Base-by-base conservation (phyloP, 768 basidiomycete genomes). In the Leccinum rimulosum region DNA sequence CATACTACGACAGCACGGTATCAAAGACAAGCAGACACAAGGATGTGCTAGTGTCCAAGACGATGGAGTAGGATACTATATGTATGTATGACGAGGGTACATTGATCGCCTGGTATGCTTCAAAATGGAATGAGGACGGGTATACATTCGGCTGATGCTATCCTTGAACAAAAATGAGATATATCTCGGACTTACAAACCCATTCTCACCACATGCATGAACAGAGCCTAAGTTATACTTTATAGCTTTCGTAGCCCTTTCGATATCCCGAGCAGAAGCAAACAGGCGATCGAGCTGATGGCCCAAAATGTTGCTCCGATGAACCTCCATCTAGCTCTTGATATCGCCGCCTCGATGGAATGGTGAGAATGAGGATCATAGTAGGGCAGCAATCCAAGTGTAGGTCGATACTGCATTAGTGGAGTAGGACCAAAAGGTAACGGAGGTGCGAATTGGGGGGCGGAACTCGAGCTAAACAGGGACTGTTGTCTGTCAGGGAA, bases 311-410 rank as follows among this genome's bases (percentile, higher is more conserved):
- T 58, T 6, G 79, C 80, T 55, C 66, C 67, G n/a, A 77, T 58
- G 58, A 82, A 82, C 36, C 82, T 74, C 76, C 75, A 63, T 50
- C 71, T 71, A 35, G 81, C 80, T 28, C 82, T 70, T 49, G 60
- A 57, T 9, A 61, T 64, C 30, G 80, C 80, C 54, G 70, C 71
- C 51, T 69, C 68, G 3, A 77, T 52, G 47, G 79, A 73, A 58
- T 79, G 68, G 22, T 71, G 66, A 27, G 78, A 78, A 38, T 66
- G 73, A 9, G 75, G 79, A 63, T 82, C 81, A 64, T 81, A 77
- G 75, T 67, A 82, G 38, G 74, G 74, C 50, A 75, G 49, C 12
- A 74, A 49, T 27, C 69, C 71, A 49, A 78, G 64, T n/a, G 71
- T 65, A 54, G 73, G 64, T 57, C 75, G 68, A 45, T 72, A 71